Evolutionary conservation across 2,329 filamentous ascomycete genomes (phyloP), one percentile per base, ranked within the genome.

Genomic region (Trichophyton verrucosum): DNA sequence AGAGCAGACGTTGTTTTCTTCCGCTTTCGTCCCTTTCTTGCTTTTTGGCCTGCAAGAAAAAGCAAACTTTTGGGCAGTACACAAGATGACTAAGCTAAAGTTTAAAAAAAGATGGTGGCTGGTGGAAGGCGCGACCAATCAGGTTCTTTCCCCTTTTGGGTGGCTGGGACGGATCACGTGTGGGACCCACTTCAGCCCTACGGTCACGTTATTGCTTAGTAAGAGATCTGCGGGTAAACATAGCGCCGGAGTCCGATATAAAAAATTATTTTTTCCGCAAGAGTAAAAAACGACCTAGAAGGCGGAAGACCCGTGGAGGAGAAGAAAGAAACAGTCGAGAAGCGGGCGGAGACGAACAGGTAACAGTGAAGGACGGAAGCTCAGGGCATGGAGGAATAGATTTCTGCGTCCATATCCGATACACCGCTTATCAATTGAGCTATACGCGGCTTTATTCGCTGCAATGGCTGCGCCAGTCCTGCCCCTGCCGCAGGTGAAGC

Each of bases 391-490:
- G 40, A 47, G 44, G 20, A 9, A 47, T 20, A 20, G 17, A 22
- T 47, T 11, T 22, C 44, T 8, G 11, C 20, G 24, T 6, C 44
- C 22, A n/a, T 17, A 44, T 7, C 13, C 15, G 2, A n/a, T n/a
- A 44, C n/a, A 44, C n/a, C 3, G 11, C 8, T 22, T 11, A 8
- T 15, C 13, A 17, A 46, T 20, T 46, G 42, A 46, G 20, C 17
- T 46, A 46, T 46, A 22, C 17, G 4, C 20, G 44, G 7, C 44
- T 47, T 24, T 24, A 20, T 15, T 7, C 42, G 15, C 20, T 9
- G 70, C 65, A 65, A 96, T 96, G 91, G 91, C 91, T 68, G 88
- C 91, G 70, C 86, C 90, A 77, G 88, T 95, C 69, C 83, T 85
- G 74, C 87, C 88, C 63, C 78, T 95, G 66, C 85, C 86, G 73